Conservation (phyloP, 139 green algal genomes). For the Chlamydomonas schloesseri region DNA sequence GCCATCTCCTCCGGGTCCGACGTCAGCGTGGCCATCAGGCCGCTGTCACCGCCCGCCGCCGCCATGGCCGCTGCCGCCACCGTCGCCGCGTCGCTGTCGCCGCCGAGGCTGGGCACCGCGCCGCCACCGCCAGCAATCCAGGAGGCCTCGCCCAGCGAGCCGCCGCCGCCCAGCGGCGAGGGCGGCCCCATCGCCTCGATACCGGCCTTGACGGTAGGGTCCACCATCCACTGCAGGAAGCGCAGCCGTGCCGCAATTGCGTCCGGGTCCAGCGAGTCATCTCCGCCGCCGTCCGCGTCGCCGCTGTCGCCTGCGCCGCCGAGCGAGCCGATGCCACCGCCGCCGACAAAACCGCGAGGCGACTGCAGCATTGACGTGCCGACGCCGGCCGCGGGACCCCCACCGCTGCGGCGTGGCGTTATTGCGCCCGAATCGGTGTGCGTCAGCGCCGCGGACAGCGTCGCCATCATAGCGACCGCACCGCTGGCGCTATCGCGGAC, state of each 20-base stretch:
- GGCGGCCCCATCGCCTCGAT: neutral
- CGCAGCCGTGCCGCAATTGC: neutral
- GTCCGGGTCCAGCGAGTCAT: neutral
- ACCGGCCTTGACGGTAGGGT: neutral
- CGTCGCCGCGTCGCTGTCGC: neutral
- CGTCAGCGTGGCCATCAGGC: conserved; percentile 48
- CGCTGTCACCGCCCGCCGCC: neutral
- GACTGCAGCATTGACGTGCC: too few species aligned
- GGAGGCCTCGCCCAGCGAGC: neutral
- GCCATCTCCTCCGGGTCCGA: conserved; percentile 50
- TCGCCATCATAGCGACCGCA: neutral
- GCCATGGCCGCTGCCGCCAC: conserved; percentile 1
- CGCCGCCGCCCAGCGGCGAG: neutral
- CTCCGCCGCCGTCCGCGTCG: neutral
- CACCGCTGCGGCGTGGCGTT: too few species aligned
- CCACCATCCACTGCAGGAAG: conserved; percentile 31
- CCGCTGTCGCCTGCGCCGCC: neutral
- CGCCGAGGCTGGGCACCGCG: too few species aligned
- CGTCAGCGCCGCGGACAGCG: neutral
- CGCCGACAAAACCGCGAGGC: neutral
- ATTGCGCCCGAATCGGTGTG: neutral
- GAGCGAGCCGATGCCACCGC: neutral
- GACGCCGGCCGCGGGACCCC: too few species aligned
- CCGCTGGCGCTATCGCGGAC: too few species aligned
- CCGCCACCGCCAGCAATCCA: neutral